phyloP scores from a whole-genome alignment of 2,329 filamentous ascomycete species.

The Diaporthe ilicicola region DNA sequence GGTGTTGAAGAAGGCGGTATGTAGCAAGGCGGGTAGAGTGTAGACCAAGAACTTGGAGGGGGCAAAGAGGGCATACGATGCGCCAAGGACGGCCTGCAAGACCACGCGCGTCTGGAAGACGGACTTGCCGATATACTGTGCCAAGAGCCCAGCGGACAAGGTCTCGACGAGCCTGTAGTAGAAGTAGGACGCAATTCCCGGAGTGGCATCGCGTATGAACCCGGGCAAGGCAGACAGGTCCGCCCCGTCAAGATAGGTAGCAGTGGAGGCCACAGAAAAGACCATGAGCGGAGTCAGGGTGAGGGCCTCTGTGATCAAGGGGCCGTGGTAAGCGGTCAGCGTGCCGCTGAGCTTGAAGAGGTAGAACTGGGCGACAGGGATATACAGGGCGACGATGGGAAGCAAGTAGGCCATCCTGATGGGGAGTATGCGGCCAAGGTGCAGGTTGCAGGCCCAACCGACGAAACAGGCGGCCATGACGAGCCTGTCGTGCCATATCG shows the following conservation, averaged over 20 bases:
- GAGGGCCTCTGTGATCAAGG: constrained; percentile 75
- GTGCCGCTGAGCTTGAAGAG: constrained; percentile 72
- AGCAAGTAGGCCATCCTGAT: constrained; percentile 63
- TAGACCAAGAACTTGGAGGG: constrained; percentile 75
- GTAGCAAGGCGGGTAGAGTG: constrained; percentile 76
- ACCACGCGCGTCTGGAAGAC: constrained; percentile 75
- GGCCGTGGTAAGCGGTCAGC: constrained; percentile 76
- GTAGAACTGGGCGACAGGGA: constrained; percentile 76
- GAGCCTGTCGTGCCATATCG: constrained; percentile 74
- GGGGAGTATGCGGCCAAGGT: constrained; percentile 59
- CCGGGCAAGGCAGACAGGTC: constrained; percentile 63
- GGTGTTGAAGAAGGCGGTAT: constrained; percentile 76
- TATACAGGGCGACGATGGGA: constrained; percentile 78
- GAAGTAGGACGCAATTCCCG: constrained; percentile 72
- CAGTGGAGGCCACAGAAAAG: constrained; percentile 71
- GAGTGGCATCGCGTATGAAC: constrained; percentile 68
- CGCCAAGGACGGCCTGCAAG: constrained; percentile 73
- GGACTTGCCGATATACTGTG: constrained; percentile 65
- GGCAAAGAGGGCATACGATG: constrained; percentile 70
- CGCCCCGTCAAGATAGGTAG: constrained; percentile 69
- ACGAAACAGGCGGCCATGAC: constrained; percentile 73
- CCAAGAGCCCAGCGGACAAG: constrained; percentile 49
- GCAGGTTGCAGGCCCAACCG: constrained; percentile 75
- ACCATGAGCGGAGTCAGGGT: constrained; percentile 76
- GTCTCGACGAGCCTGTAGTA: constrained; percentile 65